Evolutionary conservation across 2,329 filamentous ascomycete genomes (phyloP).

Genomic region (Grosmannia penicillata): DNA sequence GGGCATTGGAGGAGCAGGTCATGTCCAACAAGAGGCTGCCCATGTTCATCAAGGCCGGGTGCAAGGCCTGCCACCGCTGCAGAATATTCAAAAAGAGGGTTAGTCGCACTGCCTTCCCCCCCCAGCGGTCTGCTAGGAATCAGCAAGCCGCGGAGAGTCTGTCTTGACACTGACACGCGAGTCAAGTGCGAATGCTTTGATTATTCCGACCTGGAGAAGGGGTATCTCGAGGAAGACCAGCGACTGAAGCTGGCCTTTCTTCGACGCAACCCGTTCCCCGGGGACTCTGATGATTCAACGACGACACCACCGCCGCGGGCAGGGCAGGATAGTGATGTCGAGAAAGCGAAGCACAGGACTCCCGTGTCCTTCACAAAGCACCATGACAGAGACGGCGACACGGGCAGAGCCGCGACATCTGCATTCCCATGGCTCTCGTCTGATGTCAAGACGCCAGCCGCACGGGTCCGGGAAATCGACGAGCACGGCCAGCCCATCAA

Average conservation of each 20-base stretch:
- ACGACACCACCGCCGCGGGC: too few relatives aligned
- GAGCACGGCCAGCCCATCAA: constrained; percentile 1
- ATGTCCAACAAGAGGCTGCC: constrained; percentile 6
- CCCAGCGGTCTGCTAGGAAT: too few relatives aligned
- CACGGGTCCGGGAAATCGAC: constrained; percentile 1
- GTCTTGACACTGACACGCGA: background rate
- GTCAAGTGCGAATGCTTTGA: constrained; percentile 11
- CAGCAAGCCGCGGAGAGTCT: too few relatives aligned
- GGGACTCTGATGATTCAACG: background rate
- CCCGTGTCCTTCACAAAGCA: too few relatives aligned
- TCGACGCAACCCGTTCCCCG: background rate
- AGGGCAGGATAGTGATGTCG: too few relatives aligned
- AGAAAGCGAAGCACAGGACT: too few relatives aligned
- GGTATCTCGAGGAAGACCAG: constrained; percentile 3
- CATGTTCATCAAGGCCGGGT: constrained; percentile 7
- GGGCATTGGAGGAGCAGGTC: constrained; percentile 7
- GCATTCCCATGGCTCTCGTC: background rate
- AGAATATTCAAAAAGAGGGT: constrained; percentile 6
- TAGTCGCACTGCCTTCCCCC: background rate
- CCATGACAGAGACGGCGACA: too few relatives aligned
- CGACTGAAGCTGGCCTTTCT: constrained; percentile 2
- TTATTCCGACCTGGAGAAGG: constrained; percentile 6
- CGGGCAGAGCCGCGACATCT: background rate
- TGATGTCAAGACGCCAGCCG: background rate
- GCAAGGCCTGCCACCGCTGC: constrained; percentile 8